These are phyloP conservation scores for Ganoderma lucidum DNA, from an alignment of 1,284 basidiomycete species.

Conservation along the genomic window DNA sequence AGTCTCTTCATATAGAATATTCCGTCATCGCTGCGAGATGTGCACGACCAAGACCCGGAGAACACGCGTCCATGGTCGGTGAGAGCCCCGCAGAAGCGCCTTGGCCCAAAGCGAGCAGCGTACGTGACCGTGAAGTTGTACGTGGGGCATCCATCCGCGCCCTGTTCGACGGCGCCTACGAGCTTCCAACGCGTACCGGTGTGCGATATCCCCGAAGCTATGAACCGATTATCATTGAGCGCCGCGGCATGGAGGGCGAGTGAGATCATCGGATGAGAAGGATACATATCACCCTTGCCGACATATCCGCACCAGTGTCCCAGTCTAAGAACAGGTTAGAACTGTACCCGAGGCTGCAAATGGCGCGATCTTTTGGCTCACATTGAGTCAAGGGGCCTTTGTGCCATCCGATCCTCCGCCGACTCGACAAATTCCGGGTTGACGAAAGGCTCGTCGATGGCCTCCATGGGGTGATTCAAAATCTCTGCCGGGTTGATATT, in stretches of 20 bases:
- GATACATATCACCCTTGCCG: background rate
- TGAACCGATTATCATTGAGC: background rate
- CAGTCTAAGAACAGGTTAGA: conserved; percentile 7
- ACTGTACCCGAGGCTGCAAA: background rate
- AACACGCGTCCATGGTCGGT: conserved; percentile 3
- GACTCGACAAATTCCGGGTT: background rate
- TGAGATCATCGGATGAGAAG: conserved; percentile 8
- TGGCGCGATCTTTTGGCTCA: background rate
- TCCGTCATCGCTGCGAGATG: background rate
- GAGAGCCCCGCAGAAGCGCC: conserved; percentile 3
- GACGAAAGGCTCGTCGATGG: background rate
- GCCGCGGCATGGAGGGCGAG: conserved; percentile 8
- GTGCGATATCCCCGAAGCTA: background rate
- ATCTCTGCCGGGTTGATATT: background rate
- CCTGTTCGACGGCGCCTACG: background rate
- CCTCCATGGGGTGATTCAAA: conserved; percentile 5
- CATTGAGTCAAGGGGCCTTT: conserved; percentile 4
- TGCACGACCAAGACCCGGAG: conserved; percentile 10
- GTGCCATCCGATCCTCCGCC: background rate
- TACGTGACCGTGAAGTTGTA: conserved; percentile 9
- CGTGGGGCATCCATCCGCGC: background rate
- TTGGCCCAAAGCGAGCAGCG: background rate
- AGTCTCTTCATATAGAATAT: conserved; percentile 27
- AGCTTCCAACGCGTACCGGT: conserved; percentile 6
- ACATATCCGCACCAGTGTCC: conserved; percentile 10